A percentile compares a stretch with the other conserved stretches of the same genome.
Evolutionary conservation across 495 filamentous ascomycete species (phyloP).

Genomic region (Mytilinidion resinicola): DNA sequence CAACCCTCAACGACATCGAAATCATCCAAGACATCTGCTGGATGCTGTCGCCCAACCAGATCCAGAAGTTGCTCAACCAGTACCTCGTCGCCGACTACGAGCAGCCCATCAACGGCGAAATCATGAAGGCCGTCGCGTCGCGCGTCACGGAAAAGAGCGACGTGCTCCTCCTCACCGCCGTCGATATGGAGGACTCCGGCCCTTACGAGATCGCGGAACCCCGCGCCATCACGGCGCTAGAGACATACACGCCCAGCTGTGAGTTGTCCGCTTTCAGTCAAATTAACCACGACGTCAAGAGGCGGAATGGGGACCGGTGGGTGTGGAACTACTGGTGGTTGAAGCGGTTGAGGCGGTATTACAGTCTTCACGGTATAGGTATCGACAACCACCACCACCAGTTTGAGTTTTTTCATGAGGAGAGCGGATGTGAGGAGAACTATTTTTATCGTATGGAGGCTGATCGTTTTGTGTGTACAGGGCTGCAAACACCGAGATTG

Average conservation of each 20-base stretch:
- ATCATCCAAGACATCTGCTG: conserved; percentile 99
- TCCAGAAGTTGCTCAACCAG: conserved; percentile 97
- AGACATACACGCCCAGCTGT: conserved; percentile 97
- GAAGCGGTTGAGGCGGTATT: too few relatives aligned
- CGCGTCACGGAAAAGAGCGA: conserved; percentile 98
- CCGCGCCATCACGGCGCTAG: conserved; percentile 86
- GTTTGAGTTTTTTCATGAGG: too few relatives aligned
- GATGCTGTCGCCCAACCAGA: conserved; percentile 99
- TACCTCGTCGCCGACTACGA: conserved; percentile 99
- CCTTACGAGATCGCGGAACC: conserved; percentile 99
- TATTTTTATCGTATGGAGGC: too few relatives aligned
- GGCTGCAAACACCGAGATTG: conserved; percentile 92
- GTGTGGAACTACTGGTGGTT: too few relatives aligned
- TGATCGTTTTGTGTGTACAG: conserved; percentile 32
- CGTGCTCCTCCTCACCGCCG: conserved; percentile 81
- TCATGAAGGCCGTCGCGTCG: conserved; percentile 98
- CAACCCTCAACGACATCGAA: conserved; percentile 97
- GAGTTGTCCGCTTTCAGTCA: conserved; percentile 35
- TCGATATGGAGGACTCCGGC: conserved; percentile 99
- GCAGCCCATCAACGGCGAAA: conserved; percentile 98
- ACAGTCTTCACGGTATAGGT: too few relatives aligned
- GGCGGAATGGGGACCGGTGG: too few relatives aligned
- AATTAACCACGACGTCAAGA: too few relatives aligned
- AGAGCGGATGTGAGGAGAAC: too few relatives aligned
- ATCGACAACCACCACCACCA: too few relatives aligned